Evolutionary conservation across 768 basidiomycete genomes (phyloP).

Genomic region (Boletus rex-veris): DNA sequence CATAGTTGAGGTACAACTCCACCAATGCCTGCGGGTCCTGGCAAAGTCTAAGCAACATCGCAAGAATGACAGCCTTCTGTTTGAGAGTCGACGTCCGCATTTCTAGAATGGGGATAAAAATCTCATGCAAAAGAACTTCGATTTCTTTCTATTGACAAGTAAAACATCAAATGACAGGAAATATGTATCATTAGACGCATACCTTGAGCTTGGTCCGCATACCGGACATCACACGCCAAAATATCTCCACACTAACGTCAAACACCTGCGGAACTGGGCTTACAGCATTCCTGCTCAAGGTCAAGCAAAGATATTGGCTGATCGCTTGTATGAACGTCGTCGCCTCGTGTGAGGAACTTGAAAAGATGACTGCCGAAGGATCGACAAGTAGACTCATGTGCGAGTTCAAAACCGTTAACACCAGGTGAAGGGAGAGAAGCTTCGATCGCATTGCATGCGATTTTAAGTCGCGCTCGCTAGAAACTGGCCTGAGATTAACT

Average conservation of each 20-base stretch:
- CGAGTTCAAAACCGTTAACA: constrained; percentile 86
- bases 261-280: constrained; percentile 96
- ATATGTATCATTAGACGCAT: neutral
- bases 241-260: constrained; percentile 96
- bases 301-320: constrained; percentile 93
- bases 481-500: constrained; percentile 14
- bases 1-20: constrained; percentile 98
- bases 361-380: constrained; percentile 85
- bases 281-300: constrained; percentile 91
- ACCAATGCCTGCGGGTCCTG: constrained; percentile 97
- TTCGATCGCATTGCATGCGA: constrained; percentile 98
- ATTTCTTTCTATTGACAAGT: constrained; percentile 82
- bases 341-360: constrained; percentile 81
- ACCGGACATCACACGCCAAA: constrained; percentile 92
- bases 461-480: constrained; percentile 89
- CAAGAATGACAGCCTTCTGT: constrained; percentile 90
- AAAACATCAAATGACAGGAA: constrained; percentile 7
- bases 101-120: constrained; percentile 96
- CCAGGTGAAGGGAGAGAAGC: constrained; percentile 88
- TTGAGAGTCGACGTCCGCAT: constrained; percentile 95
- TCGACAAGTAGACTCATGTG: constrained; percentile 91
- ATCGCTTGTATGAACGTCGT: constrained; percentile 90
- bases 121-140: constrained; percentile 96
- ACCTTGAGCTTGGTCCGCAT: constrained; percentile 97
- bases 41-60: constrained; percentile 82